Evolutionary conservation across 495 filamentous ascomycete species (phyloP), one percentile per base, ranked within the genome.

Genomic region (Aspergillus ellipticus): DNA sequence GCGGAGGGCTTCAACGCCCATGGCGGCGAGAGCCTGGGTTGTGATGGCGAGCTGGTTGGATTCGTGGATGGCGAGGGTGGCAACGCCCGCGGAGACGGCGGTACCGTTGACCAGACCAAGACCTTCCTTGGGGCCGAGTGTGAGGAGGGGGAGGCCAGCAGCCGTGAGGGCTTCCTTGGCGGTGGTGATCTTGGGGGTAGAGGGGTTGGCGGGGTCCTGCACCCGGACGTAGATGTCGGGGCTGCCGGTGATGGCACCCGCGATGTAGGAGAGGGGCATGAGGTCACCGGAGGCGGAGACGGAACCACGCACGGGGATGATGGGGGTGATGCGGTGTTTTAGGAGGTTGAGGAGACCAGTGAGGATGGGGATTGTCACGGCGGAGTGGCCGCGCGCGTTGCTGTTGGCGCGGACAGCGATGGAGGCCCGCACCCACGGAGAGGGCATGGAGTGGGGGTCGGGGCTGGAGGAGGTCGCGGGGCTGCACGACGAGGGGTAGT

Each of bases 41-140:
- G 89, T 65, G 1, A 87, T 42, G 7, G 83, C 78, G 2, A 89
- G 71, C 16, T 79, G 71, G 42, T 85, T 74, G 0, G 82, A 68
- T 28, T 87, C 79, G 55, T 85, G 75, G 1, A 88, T 59, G 4
- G 74, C 82, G 15, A 89, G 64, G 13, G 72, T 69, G 11, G 74
- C 84, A 4, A 79, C 72, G 13, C 79, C 77, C 22, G 76, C 76
- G 26, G 79, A 81, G 5, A 76, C 71, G 4, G 86, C 80, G 1
- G 86, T 90, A 8, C 86, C 86, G 58, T 89, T 90, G 39, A 87
- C 72, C 17, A 90, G 61, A 8, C 77, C 85, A 3, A 89, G 77
- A 0, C 73, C 84, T 65, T 90, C 87, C 54, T 74, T 74, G n/a
- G 70, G 63, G 6, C 65, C 65, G 41, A 74, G 31, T 11, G 59